Conservation (phyloP, 176 grass and related monocot species). For the Raddia distichophylla region DNA sequence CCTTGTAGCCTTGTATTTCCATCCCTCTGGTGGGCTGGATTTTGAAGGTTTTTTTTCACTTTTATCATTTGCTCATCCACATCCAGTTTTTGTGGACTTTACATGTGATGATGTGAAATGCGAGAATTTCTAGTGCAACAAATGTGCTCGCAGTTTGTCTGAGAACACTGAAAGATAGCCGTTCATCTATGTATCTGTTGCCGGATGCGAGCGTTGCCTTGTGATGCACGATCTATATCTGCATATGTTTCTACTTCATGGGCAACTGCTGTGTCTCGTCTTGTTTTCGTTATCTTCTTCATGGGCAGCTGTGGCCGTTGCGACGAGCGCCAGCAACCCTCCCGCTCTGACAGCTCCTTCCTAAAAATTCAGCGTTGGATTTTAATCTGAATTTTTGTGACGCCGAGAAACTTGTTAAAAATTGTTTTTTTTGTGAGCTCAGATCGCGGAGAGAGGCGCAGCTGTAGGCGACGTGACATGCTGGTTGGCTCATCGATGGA, state of each 20-base stretch:
- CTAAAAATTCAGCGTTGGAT: too few relatives aligned
- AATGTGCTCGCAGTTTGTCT: background rate
- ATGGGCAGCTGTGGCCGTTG: too few relatives aligned
- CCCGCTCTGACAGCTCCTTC: too few relatives aligned
- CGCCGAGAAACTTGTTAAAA: too few relatives aligned
- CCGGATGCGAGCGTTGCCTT: background rate
- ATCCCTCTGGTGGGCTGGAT: background rate
- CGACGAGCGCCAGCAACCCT: too few relatives aligned
- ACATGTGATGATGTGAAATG: constrained; percentile 6
- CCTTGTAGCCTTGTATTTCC: background rate
- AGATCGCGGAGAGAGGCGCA: too few relatives aligned
- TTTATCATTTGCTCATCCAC: background rate
- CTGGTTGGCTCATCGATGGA: too few relatives aligned
- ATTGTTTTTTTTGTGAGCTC: too few relatives aligned
- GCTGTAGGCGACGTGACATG: background rate
- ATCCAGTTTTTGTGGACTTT: background rate
- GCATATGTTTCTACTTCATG: too few relatives aligned
- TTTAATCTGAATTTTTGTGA: too few relatives aligned
- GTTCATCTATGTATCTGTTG: background rate
- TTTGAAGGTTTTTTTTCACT: background rate
- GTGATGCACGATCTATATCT: background rate
- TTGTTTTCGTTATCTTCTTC: too few relatives aligned
- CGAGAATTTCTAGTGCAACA: background rate
- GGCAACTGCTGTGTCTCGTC: too few relatives aligned
- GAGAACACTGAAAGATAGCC: background rate